Conservation (phyloP, 2,329 filamentous ascomycete genomes). For the Epichloe brachyelytri region DNA sequence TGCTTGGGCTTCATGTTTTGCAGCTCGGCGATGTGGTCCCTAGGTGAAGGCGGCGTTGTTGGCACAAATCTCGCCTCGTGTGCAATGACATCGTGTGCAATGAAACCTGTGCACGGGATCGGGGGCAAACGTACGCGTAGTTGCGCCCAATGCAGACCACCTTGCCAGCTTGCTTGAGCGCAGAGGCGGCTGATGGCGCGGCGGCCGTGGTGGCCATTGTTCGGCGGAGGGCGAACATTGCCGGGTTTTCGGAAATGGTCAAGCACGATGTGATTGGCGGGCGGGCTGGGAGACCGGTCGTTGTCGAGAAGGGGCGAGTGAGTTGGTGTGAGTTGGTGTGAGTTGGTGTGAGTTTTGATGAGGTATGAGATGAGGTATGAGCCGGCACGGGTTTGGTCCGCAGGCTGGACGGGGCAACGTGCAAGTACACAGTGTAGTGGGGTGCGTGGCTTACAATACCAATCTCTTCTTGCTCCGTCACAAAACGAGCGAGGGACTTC, state of each 20-base stretch:
- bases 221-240: slow-evolving; percentile 25
- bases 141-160: slow-evolving; percentile 91
- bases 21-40: slow-evolving; percentile 87
- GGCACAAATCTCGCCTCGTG: background rate
- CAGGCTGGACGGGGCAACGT: background rate
- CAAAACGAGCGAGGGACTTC: background rate
- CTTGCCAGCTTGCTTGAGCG: slow-evolving; percentile 49
- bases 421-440: too few relatives aligned
- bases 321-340: too few relatives aligned
- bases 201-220: slow-evolving; percentile 27
- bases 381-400: background rate
- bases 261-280: too few relatives aligned
- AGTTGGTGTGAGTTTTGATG: too few relatives aligned
- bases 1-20: slow-evolving; percentile 80
- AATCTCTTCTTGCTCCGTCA: too few relatives aligned
- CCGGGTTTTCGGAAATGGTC: background rate
- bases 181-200: slow-evolving; percentile 23
- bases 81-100: background rate
- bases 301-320: background rate
- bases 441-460: too few relatives aligned
- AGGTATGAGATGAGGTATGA: background rate
- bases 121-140: slow-evolving; percentile 61
- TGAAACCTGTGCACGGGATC: background rate
- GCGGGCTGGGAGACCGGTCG: background rate
- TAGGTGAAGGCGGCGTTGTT: slow-evolving; percentile 21